phyloP scores from a whole-genome alignment of 192 early-diverging fungal genomes.

The Backusella mclennaniae region DNA sequence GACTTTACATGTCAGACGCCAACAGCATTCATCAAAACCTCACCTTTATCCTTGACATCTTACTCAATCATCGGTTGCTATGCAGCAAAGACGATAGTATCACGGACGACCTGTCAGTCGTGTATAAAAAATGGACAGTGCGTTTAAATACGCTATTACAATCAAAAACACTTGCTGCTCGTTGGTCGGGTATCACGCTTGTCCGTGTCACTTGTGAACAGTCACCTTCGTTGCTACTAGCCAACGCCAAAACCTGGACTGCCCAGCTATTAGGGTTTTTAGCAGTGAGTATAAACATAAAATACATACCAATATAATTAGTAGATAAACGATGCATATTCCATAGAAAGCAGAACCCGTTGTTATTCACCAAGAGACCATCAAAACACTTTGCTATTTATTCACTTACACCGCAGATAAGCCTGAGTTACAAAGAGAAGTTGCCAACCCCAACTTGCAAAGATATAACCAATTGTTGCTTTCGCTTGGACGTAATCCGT shows the following conservation, averaged over 20 bases:
- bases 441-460: constrained; percentile 49
- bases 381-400: constrained; percentile 43
- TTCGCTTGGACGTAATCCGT: constrained; percentile 38
- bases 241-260: constrained; percentile 43
- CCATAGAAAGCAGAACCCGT: constrained; percentile 47
- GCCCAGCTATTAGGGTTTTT: constrained; percentile 44
- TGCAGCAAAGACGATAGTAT: constrained; percentile 23
- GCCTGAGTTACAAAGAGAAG: constrained; percentile 55
- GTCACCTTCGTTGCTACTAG: constrained; percentile 36
- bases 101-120: not conserved
- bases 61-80: constrained; percentile 41
- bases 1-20: constrained; percentile 41
- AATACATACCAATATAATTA: too few species aligned
- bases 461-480: constrained; percentile 48
- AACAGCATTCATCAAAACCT: constrained; percentile 36
- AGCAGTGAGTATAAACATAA: constrained; percentile 28
- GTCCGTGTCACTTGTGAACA: constrained; percentile 49
- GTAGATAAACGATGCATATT: not conserved
- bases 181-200: constrained; percentile 50
- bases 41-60: constrained; percentile 49
- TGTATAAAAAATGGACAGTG: constrained; percentile 51
- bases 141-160: constrained; percentile 52
- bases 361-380: constrained; percentile 37
- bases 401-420: constrained; percentile 47
- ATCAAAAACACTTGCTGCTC: constrained; percentile 47